Conservation (phyloP, 2,329 filamentous ascomycete species). For the Gliomastix tumulicola region DNA sequence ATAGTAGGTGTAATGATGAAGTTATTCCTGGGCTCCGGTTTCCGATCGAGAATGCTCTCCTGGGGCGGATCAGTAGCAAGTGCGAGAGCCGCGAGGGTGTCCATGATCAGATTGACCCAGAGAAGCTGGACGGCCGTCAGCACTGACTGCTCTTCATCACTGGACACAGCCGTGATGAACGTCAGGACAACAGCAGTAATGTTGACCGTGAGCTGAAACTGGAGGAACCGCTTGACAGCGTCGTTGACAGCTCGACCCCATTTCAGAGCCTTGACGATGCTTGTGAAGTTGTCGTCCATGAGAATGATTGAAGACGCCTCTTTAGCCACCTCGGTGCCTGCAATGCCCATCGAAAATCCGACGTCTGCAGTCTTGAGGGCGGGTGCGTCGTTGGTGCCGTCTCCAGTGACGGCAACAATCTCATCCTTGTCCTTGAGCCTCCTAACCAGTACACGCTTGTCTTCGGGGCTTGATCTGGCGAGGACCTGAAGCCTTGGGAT, state of each 20-base stretch:
- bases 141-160: slow-evolving; percentile 61
- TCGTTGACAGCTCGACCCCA: slow-evolving; percentile 77
- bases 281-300: slow-evolving; percentile 83
- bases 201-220: slow-evolving; percentile 81
- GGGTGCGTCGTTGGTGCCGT: slow-evolving; percentile 78
- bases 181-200: slow-evolving; percentile 83
- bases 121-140: slow-evolving; percentile 85
- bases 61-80: slow-evolving; percentile 87
- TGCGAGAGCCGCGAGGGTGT: slow-evolving; percentile 84
- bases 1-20: slow-evolving; percentile 78
- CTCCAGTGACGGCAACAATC: slow-evolving; percentile 76
- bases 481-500: slow-evolving; percentile 66
- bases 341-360: slow-evolving; percentile 80
- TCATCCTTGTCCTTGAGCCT: slow-evolving; percentile 66
- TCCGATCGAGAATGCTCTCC: slow-evolving; percentile 71
- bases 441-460: slow-evolving; percentile 68
- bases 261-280: slow-evolving; percentile 77
- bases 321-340: slow-evolving; percentile 78
- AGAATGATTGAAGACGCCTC: slow-evolving; percentile 80
- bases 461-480: slow-evolving; percentile 68
- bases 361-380: slow-evolving; percentile 76
- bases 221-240: slow-evolving; percentile 69
- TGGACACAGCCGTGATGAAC: slow-evolving; percentile 80
- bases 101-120: slow-evolving; percentile 98
- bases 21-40: slow-evolving; percentile 51